Base-by-base conservation (phyloP, 768 basidiomycete species). In the Zangia roseola region DNA sequence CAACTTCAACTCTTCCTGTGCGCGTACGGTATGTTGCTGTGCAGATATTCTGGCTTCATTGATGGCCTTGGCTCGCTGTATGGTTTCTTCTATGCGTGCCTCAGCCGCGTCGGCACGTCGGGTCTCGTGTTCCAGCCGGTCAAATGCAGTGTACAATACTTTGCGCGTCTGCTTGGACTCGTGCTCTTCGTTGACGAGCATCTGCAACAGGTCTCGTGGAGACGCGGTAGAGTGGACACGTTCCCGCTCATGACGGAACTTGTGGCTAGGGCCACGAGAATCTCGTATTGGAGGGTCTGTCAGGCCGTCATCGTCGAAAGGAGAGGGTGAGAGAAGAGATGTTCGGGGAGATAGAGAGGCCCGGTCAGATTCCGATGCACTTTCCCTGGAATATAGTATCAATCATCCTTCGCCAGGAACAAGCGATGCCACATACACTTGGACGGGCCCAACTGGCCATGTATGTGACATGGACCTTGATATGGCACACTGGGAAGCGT, bases 1-100 rank as follows among this genome's bases (percentile, higher is more conserved):
- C 45, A 82, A 45, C 40, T 69, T 66, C 39, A 84, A 58, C 52
- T 86, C 83, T 26, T 81, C 74, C 41, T 70, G 70, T 10, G 69
- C 63, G 25, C 60, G 61, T 10, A 54, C 38, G 2, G 65, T 62
- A 16, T 66, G 64, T 37, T 69, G 59, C 55, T 60, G 65, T 43
- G 55, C 71, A 54, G 50, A 8, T 2, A 63, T 20, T 9, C 67
- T 57, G 2, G 68, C 67, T 2, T 72, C 67, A 20, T 68, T 67
- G 47, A 73, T 58, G 25, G 61, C 54, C 4, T 60, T 62, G 6
- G 60, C 60, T 6, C 63, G 59, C 36, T 60, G 59, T 16, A 70
- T 37, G 19, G 64, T 57, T 5, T 65, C 70, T 10, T 64, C 57
- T 2, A 71, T 57, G 31, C 69, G 67, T 19, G 43, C 43, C 35